phyloP scores from a whole-genome alignment of 2,329 filamentous ascomycete genomes.

The Aureobasidium lini region DNA sequence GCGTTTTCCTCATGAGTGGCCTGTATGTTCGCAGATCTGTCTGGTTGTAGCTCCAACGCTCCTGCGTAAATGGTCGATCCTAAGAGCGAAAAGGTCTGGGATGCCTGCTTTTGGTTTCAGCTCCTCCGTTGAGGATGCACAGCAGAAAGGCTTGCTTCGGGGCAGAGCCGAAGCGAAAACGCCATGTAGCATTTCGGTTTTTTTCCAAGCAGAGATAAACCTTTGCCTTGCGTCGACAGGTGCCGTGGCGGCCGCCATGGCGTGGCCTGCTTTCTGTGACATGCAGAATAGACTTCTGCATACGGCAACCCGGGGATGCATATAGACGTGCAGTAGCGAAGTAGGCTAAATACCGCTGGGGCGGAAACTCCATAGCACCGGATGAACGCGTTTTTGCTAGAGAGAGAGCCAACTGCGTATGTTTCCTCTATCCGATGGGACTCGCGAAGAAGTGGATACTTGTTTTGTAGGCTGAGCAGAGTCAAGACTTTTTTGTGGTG shows the following conservation, averaged over 20 bases:
- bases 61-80: not conserved
- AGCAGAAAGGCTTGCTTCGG: not conserved
- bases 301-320: not conserved
- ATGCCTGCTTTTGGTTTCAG: not conserved
- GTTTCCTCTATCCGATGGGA: not conserved
- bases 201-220: no score
- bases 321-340: slow-evolving; percentile 1
- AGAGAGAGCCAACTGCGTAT: not conserved
- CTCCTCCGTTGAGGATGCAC: not conserved
- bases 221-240: not conserved
- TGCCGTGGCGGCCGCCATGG: not conserved
- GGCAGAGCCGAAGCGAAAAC: no score
- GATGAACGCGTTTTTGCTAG: slow-evolving; percentile 5
- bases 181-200: no score
- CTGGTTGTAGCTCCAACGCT: not conserved
- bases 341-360: not conserved
- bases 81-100: not conserved
- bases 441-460: not conserved
- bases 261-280: not conserved
- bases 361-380: not conserved
- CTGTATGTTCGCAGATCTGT: not conserved
- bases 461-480: no score
- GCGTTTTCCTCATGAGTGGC: not conserved
- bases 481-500: not conserved
- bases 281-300: not conserved